Evolutionary conservation across 164 flowering plant genomes (phyloP).

Genomic region (Chimonanthus salicifolius): DNA sequence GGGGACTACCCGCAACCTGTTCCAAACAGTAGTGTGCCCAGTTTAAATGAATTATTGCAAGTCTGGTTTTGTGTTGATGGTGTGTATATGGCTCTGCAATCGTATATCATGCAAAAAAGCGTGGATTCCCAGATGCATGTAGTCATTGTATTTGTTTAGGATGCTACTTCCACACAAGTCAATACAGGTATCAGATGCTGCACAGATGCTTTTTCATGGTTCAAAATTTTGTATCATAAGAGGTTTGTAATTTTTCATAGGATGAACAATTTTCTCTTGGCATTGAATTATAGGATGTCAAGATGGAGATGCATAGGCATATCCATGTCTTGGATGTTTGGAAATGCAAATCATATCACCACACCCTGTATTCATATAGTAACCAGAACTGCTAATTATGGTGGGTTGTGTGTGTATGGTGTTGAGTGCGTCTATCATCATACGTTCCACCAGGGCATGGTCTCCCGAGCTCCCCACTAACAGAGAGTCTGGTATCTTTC

Average conservation of each 20-base stretch:
- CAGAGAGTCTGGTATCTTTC: constrained; percentile 89
- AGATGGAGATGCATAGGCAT: background rate
- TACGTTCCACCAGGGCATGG: constrained; percentile 95
- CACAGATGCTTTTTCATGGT: background rate
- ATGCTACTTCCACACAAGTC: background rate
- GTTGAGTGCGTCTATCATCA: constrained; percentile 16
- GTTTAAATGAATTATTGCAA: background rate
- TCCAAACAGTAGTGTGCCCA: background rate
- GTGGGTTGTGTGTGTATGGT: background rate
- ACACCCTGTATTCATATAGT: background rate
- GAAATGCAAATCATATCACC: background rate
- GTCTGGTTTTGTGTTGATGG: background rate
- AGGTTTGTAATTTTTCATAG: background rate
- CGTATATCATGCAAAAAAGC: background rate
- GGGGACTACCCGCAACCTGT: constrained; percentile 81
- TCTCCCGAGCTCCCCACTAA: constrained; percentile 79
- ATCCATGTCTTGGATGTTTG: background rate
- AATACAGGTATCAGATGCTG: background rate
- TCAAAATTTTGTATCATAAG: background rate
- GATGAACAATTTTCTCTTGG: background rate
- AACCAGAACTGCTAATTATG: background rate
- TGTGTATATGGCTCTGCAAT: background rate
- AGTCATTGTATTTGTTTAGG: background rate
- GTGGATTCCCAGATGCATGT: background rate
- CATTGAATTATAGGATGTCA: background rate